Evolutionary conservation across 495 filamentous ascomycete species (phyloP).

Genomic region (Aspergillus avenaceus): DNA sequence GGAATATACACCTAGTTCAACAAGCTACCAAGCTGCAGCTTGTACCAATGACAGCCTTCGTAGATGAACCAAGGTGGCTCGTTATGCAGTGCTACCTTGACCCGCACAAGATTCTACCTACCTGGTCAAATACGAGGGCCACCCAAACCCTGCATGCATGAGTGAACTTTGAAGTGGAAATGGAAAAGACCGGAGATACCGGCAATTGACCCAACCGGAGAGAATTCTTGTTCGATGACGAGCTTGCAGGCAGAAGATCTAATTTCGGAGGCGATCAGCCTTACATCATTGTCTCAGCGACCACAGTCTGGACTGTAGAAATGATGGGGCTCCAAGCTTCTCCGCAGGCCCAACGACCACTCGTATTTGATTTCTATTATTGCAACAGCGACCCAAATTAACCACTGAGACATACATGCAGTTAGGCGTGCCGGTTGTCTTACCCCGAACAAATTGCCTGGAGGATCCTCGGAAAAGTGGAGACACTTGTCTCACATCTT

Average conservation of each 20-base stretch:
- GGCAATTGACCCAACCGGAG: background rate
- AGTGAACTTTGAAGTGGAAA: background rate
- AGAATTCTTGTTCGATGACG: background rate
- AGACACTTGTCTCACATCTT: background rate
- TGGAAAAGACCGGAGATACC: background rate
- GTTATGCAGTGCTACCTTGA: conserved; percentile 1
- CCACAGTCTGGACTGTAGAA: background rate
- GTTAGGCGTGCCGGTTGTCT: background rate
- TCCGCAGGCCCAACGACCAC: background rate
- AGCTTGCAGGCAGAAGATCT: background rate
- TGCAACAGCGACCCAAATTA: background rate
- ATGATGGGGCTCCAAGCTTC: background rate
- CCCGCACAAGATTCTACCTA: background rate
- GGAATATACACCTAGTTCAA: background rate
- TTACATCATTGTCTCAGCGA: conserved; percentile 3
- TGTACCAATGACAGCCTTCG: background rate
- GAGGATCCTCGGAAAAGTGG: background rate
- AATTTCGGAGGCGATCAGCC: background rate
- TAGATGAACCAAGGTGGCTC: background rate
- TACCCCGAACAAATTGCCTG: background rate
- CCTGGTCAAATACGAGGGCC: background rate
- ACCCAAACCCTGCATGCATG: background rate
- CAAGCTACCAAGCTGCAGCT: background rate
- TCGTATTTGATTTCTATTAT: background rate
- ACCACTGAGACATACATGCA: background rate